phyloP scores from a whole-genome alignment of 2,329 filamentous ascomycete genomes.

The Epichloe brachyelytri region DNA sequence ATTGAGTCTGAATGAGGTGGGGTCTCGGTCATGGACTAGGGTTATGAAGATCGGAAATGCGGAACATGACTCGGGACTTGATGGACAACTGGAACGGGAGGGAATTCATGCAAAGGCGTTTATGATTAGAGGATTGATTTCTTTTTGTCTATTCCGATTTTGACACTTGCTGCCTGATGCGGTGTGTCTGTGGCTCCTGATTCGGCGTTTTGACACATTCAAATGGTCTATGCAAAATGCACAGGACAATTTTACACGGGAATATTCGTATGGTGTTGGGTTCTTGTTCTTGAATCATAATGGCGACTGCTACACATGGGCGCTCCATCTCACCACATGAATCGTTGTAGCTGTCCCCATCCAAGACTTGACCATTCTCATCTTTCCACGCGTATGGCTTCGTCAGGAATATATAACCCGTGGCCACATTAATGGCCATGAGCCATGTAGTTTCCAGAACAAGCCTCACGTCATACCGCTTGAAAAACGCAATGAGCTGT shows the following conservation, averaged over 20 bases:
- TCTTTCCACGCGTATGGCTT: constrained; percentile 54
- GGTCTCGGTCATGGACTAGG: not conserved
- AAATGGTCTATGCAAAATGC: not conserved
- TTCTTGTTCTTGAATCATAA: not conserved
- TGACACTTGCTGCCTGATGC: not conserved
- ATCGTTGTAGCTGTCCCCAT: constrained; percentile 52
- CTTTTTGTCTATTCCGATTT: not conserved
- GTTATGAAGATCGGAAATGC: not conserved
- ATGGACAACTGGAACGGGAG: not conserved
- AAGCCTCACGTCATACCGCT: constrained; percentile 32
- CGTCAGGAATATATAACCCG: constrained; percentile 59
- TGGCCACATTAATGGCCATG: constrained; percentile 47
- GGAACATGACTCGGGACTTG: not conserved
- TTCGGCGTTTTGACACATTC: not conserved
- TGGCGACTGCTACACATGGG: too few species aligned
- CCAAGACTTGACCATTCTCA: constrained; percentile 36
- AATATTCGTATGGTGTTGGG: not conserved
- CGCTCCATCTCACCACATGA: constrained; percentile 56
- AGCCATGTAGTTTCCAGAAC: constrained; percentile 57
- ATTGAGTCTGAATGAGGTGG: not conserved
- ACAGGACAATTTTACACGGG: not conserved
- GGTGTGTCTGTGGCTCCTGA: not conserved
- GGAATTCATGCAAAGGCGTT: constrained; percentile 2
- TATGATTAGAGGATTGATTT: not conserved
- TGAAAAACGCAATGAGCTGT: constrained; percentile 5